Evolutionary conservation across 169 alveolate species (phyloP).

Genomic region (Amoebophrya sp.): DNA sequence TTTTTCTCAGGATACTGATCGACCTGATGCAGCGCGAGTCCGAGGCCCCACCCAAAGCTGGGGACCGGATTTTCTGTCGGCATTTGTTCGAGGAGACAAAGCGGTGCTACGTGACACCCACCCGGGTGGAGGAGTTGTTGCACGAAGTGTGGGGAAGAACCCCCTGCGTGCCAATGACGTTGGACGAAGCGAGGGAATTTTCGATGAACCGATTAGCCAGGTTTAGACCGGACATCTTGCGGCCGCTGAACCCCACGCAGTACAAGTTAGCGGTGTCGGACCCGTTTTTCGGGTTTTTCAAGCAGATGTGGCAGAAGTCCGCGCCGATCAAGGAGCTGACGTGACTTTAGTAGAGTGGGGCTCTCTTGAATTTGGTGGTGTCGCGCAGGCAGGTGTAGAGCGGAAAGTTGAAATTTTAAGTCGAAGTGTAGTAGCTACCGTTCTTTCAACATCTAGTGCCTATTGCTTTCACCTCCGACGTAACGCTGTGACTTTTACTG

Average conservation of each 20-base stretch:
- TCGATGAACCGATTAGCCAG: neutral
- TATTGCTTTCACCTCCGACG: too few relatives aligned
- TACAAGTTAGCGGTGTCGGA: neutral
- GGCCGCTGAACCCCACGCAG: conserved; percentile 18
- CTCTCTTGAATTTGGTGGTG: too few relatives aligned
- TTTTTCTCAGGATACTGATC: too few relatives aligned
- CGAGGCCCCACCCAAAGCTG: conserved; percentile 35
- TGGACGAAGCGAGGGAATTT: neutral
- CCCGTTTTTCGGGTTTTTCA: neutral
- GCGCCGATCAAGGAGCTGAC: neutral
- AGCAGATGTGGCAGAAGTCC: neutral
- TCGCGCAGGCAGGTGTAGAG: too few relatives aligned
- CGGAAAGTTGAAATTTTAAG: too few relatives aligned
- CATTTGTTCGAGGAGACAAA: conserved; percentile 51
- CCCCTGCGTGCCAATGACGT: neutral
- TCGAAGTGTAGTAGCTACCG: too few relatives aligned
- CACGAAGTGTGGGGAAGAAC: neutral
- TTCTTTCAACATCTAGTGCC: too few relatives aligned
- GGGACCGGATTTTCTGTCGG: conserved; percentile 40
- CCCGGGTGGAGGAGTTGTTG: conserved; percentile 40
- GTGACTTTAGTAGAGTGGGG: too few relatives aligned
- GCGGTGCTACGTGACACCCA: conserved; percentile 51
- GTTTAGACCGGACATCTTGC: neutral
- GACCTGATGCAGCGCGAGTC: conserved; percentile 29
- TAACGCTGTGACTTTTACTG: too few relatives aligned